These are phyloP conservation scores for Phytophthora pistaciae DNA, from an alignment of 352 stramenopile species.

Conservation along the genomic window DNA sequence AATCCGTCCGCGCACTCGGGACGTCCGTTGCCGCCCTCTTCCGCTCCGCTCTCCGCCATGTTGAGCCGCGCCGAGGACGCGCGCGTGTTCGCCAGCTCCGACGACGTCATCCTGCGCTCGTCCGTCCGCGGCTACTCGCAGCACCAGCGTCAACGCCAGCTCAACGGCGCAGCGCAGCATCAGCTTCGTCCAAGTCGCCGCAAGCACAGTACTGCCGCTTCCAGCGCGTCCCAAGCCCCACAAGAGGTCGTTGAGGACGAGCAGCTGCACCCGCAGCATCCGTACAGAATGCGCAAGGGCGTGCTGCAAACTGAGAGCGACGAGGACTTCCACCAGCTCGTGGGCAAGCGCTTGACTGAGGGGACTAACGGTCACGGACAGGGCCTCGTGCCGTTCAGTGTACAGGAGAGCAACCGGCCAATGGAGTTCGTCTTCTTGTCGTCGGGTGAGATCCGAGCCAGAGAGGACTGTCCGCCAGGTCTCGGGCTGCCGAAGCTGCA, in stretches of 20 bases:
- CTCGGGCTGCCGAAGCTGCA: slow-evolving; percentile 46
- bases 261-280: slow-evolving; percentile 47
- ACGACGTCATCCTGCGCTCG: slow-evolving; percentile 58
- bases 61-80: slow-evolving; percentile 65
- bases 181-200: neutral
- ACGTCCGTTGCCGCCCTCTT: neutral
- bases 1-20: neutral
- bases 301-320: slow-evolving; percentile 8
- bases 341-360: neutral
- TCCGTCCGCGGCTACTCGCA: slow-evolving; percentile 7
- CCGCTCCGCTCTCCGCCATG: slow-evolving; percentile 33
- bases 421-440: slow-evolving; percentile 76
- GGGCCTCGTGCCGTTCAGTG: neutral
- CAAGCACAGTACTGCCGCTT: neutral
- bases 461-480: slow-evolving; percentile 62
- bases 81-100: slow-evolving; percentile 71
- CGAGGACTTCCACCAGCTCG: neutral
- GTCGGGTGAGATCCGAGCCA: slow-evolving; percentile 65
- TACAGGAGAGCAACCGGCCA: slow-evolving; percentile 19
- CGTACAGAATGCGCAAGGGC: slow-evolving; percentile 49
- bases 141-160: neutral
- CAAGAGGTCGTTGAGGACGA: slow-evolving; percentile 26
- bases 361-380: neutral
- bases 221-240: too few species aligned
- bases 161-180: neutral